These are phyloP conservation scores for Phytophthora nicotianae DNA, from an alignment of 352 stramenopile species.

Conservation along the genomic window DNA sequence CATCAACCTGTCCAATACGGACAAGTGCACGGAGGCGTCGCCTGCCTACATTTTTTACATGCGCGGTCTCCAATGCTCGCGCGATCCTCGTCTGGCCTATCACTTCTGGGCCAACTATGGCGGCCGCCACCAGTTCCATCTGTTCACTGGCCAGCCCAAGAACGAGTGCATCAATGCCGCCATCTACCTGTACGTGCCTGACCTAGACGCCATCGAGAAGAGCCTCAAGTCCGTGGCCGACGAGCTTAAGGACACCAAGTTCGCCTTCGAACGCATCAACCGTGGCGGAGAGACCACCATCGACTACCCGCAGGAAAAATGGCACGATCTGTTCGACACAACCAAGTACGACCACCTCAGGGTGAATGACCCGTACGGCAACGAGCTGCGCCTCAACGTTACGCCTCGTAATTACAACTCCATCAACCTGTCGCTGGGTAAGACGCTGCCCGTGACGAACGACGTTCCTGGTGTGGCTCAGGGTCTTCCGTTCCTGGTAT, in stretches of 20 bases:
- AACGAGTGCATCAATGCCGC: conserved; percentile 60
- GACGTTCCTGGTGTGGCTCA: conserved; percentile 51
- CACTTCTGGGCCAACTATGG: conserved; percentile 77
- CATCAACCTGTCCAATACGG: conserved; percentile 69
- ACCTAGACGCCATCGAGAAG: conserved; percentile 62
- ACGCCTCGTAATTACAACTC: conserved; percentile 65
- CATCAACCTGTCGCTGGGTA: conserved; percentile 62
- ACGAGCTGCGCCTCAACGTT: conserved; percentile 57
- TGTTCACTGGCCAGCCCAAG: conserved; percentile 67
- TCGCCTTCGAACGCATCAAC: conserved; percentile 60
- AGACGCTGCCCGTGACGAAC: conserved; percentile 51
- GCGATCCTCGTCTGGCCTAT: conserved; percentile 66
- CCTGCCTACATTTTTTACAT: conserved; percentile 70
- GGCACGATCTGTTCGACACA: conserved; percentile 57
- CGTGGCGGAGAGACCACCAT: conserved; percentile 50
- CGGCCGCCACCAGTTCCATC: conserved; percentile 69
- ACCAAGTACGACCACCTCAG: conserved; percentile 65
- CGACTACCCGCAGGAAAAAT: conserved; percentile 58
- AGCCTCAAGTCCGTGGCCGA: conserved; percentile 47
- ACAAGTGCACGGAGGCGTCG: conserved; percentile 53
- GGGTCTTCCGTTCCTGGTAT: conserved; percentile 64
- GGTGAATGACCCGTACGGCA: conserved; percentile 66
- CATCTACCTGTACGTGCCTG: conserved; percentile 67
- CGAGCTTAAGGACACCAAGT: conserved; percentile 59
- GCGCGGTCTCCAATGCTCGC: conserved; percentile 62